A percentile compares a stretch with the other conserved stretches of the same genome.
phyloP scores from a whole-genome alignment of 1,139 yeast genomes.

The Sugiyamaella sp. region DNA sequence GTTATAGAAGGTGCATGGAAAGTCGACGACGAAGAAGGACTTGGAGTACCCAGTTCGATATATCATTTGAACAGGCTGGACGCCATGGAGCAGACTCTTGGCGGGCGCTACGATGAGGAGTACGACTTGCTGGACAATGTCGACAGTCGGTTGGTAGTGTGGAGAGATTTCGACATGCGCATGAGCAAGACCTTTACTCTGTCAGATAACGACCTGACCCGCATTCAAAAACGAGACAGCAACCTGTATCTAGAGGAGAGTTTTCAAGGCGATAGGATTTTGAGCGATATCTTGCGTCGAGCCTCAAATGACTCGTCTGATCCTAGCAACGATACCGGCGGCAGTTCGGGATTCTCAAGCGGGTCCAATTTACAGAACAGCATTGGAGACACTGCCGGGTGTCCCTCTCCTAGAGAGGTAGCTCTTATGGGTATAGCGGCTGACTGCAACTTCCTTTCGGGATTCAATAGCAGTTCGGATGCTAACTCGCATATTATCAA shows the following conservation, averaged over 20 bases:
- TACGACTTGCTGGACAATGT: slow-evolving; percentile 25
- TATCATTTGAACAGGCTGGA: slow-evolving; percentile 35
- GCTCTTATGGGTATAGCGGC: slow-evolving; percentile 46
- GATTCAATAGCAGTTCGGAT: slow-evolving; percentile 37
- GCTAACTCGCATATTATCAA: slow-evolving; percentile 42
- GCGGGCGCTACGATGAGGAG: slow-evolving; percentile 30
- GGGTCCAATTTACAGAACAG: slow-evolving; percentile 38
- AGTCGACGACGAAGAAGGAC: slow-evolving; percentile 40
- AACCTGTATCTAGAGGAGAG: slow-evolving; percentile 1
- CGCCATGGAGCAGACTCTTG: slow-evolving; percentile 26
- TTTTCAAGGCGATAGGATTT: slow-evolving; percentile 2
- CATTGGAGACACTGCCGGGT: slow-evolving; percentile 43
- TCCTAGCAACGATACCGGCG: slow-evolving; percentile 20
- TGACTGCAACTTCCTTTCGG: slow-evolving; percentile 43
- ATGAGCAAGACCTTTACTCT: slow-evolving; percentile 16
- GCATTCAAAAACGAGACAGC: slow-evolving; percentile 20
- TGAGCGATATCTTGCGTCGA: slow-evolving; percentile 7
- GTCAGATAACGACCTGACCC: slow-evolving; percentile 6
- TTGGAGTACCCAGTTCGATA: slow-evolving; percentile 40
- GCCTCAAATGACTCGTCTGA: slow-evolving; percentile 13
- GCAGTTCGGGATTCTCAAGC: slow-evolving; percentile 38
- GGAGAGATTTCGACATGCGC: slow-evolving; percentile 42
- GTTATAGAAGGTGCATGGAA: slow-evolving; percentile 40
- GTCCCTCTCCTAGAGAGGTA: slow-evolving; percentile 40
- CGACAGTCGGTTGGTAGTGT: slow-evolving; percentile 34